Base-by-base conservation (phyloP, 805 yeast genomes). In the Candida methanosorbosa region DNA sequence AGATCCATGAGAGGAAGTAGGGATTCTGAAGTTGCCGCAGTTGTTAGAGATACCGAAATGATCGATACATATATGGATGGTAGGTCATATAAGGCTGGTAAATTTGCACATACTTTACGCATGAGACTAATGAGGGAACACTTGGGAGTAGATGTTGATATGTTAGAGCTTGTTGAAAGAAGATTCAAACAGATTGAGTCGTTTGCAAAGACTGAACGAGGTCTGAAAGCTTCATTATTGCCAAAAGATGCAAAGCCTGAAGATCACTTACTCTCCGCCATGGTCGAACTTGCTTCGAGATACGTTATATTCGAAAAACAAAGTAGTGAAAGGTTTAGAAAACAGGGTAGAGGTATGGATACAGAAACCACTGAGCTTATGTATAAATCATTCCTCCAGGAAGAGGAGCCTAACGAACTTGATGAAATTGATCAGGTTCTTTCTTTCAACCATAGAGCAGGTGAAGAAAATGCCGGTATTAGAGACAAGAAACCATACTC, bases 101-200 rank as follows among this genome's bases (percentile, higher is more conserved):
- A 76, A 45, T 92, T 90, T 64, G 86, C 97, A 0, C 94, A 86
- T 54, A 79, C 92, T 2, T 61, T 92, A 39, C 71, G 99, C 48
- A 74, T 87, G 64, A 70, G 97, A 41, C 66, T 94, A 33, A 92
- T 92, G 98, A 72, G 98, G 43, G 99, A 92, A 52, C 99, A 92
- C 59, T 54, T 92, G 18, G 99, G 98, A 18, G 80, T 94, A 35
- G 94, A 87, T 55, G 92, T 87, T 29, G 97, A 88, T 57, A 64
- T 80, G 13, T 58, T 87, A 18, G 97, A 88, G 37, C 58, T 81
- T 29, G 81, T 86, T 22, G 96, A 87, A 50, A 67, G 88, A 44
- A 68, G 82, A 45, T 80, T 83, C 36, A 50, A 57, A 14, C 60
- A 63, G 32, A 64, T 72, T 40, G 75, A 72, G 39, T 52, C 54